phyloP scores from a whole-genome alignment of 805 yeast genomes.

The Wickerhamiella hasegawae region DNA sequence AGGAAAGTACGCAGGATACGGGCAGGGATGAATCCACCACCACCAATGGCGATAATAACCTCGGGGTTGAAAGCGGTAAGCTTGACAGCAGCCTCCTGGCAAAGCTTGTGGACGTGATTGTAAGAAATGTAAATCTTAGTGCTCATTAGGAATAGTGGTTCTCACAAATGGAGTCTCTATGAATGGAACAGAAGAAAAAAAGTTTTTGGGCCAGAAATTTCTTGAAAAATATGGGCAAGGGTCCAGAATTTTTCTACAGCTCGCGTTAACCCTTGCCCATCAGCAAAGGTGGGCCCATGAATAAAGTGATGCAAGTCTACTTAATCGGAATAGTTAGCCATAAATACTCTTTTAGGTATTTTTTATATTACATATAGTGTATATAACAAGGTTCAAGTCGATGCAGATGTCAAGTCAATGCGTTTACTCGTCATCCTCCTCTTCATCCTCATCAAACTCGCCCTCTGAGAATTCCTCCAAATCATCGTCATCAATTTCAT shows the following conservation, averaged over 20 bases:
- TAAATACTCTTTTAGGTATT: too few species aligned
- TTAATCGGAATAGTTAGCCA: too few species aligned
- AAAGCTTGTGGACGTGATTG: constrained; percentile 68
- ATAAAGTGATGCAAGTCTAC: too few species aligned
- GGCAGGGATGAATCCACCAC: constrained; percentile 97
- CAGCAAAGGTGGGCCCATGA: too few species aligned
- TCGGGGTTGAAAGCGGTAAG: constrained; percentile 62
- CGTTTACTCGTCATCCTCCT: constrained; percentile 17
- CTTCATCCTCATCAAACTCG: constrained; percentile 18
- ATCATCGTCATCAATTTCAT: constrained; percentile 22
- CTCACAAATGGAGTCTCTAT: too few species aligned
- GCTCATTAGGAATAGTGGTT: background rate
- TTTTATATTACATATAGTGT: background rate
- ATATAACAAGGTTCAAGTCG: constrained; percentile 1
- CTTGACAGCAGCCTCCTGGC: constrained; percentile 47
- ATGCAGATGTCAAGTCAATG: too few species aligned
- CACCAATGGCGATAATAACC: constrained; percentile 83
- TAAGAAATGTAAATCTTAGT: constrained; percentile 46
- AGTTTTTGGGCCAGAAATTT: too few species aligned
- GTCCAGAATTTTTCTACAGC: too few species aligned
- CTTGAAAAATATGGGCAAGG: too few species aligned
- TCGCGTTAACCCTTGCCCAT: too few species aligned
- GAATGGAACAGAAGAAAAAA: too few species aligned
- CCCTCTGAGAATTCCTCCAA: constrained; percentile 24
- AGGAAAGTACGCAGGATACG: constrained; percentile 86